Evolutionary conservation across 2,329 filamentous ascomycete genomes (phyloP).

Genomic region (Lecanicillium sp.): DNA sequence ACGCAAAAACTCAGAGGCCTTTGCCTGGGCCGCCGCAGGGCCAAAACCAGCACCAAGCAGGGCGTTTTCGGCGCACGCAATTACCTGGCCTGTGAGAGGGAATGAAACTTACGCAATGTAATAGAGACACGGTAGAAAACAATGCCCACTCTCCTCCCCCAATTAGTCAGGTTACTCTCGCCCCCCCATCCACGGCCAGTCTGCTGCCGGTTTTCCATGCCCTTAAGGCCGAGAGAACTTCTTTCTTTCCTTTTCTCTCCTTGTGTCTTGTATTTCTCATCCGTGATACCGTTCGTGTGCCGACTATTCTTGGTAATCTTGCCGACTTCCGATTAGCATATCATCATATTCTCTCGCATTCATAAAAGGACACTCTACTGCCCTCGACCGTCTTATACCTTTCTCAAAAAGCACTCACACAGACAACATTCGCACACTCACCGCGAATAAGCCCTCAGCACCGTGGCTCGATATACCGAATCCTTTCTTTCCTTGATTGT

Average conservation of each 20-base stretch:
- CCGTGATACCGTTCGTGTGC: too few species aligned
- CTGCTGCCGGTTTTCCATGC: neutral
- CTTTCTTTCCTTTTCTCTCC: neutral
- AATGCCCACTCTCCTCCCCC: slow-evolving; percentile 1
- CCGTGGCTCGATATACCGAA: slow-evolving; percentile 13
- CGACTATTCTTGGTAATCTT: slow-evolving; percentile 2
- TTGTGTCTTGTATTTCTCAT: neutral
- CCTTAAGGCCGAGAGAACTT: slow-evolving; percentile 1
- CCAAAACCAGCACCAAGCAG: neutral
- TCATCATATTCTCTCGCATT: neutral
- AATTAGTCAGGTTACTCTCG: slow-evolving; percentile 13
- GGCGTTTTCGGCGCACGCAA: slow-evolving; percentile 3
- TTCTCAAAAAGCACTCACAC: slow-evolving; percentile 2
- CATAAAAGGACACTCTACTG: too few species aligned
- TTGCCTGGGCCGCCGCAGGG: slow-evolving; percentile 11
- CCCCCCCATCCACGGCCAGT: slow-evolving; percentile 1
- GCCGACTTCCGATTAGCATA: slow-evolving; percentile 4
- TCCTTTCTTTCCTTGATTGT: slow-evolving; percentile 17
- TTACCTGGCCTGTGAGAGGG: neutral
- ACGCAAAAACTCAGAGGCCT: slow-evolving; percentile 17
- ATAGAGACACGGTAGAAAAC: neutral
- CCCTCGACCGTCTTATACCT: neutral
- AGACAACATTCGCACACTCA: neutral
- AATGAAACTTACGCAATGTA: slow-evolving; percentile 7
- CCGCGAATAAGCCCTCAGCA: neutral